These are phyloP conservation scores for Phialophora verrucosa DNA, from an alignment of 2,329 filamentous ascomycete genomes.

Conservation along the genomic window DNA sequence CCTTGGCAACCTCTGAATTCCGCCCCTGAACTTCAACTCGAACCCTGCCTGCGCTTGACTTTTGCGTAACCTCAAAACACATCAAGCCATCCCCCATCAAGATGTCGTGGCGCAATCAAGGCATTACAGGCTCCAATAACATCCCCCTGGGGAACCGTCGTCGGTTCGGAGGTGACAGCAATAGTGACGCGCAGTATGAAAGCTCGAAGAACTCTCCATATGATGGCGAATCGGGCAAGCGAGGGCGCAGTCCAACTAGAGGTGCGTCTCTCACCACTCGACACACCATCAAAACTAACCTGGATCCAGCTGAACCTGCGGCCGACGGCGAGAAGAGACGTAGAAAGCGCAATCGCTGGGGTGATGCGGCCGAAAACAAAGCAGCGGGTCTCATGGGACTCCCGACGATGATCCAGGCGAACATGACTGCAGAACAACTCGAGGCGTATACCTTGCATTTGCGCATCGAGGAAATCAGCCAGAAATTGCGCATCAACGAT, in stretches of 20 bases:
- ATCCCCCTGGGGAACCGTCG: conserved; percentile 87
- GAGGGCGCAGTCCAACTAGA: conserved; percentile 88
- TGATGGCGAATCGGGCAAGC: conserved; percentile 68
- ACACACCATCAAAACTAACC: conserved; percentile 38
- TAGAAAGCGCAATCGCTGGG: conserved; percentile 99
- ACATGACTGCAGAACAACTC: conserved; percentile 98
- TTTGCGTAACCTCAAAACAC: not conserved
- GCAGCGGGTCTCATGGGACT: conserved; percentile 97
- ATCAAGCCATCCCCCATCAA: conserved; percentile 31
- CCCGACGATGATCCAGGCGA: conserved; percentile 92
- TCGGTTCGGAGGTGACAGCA: conserved; percentile 75
- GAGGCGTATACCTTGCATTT: conserved; percentile 96
- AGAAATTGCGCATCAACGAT: conserved; percentile 98
- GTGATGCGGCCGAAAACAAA: conserved; percentile 97
- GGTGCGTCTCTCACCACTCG: conserved; percentile 59
- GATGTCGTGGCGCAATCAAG: conserved; percentile 72
- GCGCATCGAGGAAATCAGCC: conserved; percentile 98
- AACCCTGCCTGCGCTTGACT: not conserved
- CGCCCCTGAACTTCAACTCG: not conserved
- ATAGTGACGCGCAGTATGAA: conserved; percentile 50
- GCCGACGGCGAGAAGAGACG: conserved; percentile 82
- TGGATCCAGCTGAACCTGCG: conserved; percentile 52
- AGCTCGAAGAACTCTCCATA: conserved; percentile 54
- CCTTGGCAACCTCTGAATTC: not conserved
- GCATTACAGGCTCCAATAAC: conserved; percentile 97